Base-by-base conservation (phyloP, 495 filamentous ascomycete genomes). In the Penicillium riverlandense region DNA sequence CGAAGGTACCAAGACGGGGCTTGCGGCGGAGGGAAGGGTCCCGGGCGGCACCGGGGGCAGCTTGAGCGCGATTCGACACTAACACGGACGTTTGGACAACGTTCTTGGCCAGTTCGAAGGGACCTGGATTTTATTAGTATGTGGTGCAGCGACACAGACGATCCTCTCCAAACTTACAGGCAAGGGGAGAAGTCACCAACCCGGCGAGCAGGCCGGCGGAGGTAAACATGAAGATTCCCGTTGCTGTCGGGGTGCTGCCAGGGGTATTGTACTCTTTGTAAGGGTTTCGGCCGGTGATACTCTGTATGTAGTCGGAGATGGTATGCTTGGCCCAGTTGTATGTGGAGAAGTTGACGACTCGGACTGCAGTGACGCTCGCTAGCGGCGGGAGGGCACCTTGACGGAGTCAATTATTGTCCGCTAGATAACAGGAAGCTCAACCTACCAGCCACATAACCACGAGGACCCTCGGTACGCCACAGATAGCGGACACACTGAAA, bases 71-170 rank as follows among this genome's bases (percentile, higher is more conserved):
- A 29, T 80, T 75, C 5, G 76, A 84, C 71, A 95, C 82, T 47
- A 95, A 66, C n/a, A 92, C 82, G 0, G 90, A 90, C 9, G 92
- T 74, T 61, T 96, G 90, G 11, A 90, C 88, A 43, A 86, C 91
- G 41, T 95, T 76, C 67, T 96, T 96, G 27, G 90, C 92, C 49
- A 96, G 72, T 66, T 96, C 90, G 59, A 96, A 95, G 22, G 90
- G 90, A 58, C 88, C 88, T 94, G 35, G 37, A 10, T 34, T 7
- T 12, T 1, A 33, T 52, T 27, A 48, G 40, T 1, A 14, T 41
- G 8, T 27, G 11, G 29, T 11, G 14, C 2, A 30, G 16, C 2
- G 11, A 13, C 2, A 11, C 8, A 8, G 12, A 28, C 12, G 35
- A n/a, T 13, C 29, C 30, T 31, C 3, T 29, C 22, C 3, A 22